phyloP scores from a whole-genome alignment of 805 yeast genomes.

The Cyberlindnera mississippiensis region DNA sequence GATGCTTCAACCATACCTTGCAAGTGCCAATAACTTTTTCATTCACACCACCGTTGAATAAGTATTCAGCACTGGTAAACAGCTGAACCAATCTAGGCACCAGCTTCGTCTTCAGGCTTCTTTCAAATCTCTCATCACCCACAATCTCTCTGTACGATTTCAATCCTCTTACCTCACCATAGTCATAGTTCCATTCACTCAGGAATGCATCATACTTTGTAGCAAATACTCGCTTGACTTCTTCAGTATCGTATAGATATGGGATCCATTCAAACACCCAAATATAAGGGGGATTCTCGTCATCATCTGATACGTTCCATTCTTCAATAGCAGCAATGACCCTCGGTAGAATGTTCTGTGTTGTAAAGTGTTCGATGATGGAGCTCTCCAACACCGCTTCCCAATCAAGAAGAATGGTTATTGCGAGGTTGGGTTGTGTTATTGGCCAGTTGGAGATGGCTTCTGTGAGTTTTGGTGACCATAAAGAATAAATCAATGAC shows the following conservation, averaged over 20 bases:
- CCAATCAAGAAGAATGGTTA: conserved; percentile 41
- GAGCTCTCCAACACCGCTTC: conserved; percentile 31
- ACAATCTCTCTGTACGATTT: conserved; percentile 32
- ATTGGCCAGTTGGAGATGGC: conserved; percentile 37
- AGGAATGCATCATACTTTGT: conserved; percentile 22
- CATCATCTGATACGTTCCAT: conserved; percentile 30
- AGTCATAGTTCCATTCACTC: conserved; percentile 17
- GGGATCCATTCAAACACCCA: conserved; percentile 41
- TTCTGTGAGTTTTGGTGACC: conserved; percentile 33
- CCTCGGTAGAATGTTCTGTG: conserved; percentile 35
- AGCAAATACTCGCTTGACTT: conserved; percentile 23
- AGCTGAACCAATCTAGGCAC: conserved; percentile 22
- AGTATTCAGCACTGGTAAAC: conserved; percentile 4
- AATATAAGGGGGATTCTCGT: conserved; percentile 18
- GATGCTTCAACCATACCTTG: conserved; percentile 24
- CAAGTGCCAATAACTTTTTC: conserved; percentile 18
- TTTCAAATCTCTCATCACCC: conserved; percentile 23
- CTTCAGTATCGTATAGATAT: conserved; percentile 19
- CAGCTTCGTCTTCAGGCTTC: conserved; percentile 18
- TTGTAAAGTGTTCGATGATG: conserved; percentile 28
- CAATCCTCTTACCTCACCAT: conserved; percentile 18
- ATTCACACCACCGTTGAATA: conserved; percentile 19
- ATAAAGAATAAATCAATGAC: conserved; percentile 31
- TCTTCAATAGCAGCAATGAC: conserved; percentile 31
- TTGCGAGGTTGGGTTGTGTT: conserved; percentile 35